phyloP scores from a whole-genome alignment of 441 rosid genomes.

The Metrosideros polymorpha region DNA sequence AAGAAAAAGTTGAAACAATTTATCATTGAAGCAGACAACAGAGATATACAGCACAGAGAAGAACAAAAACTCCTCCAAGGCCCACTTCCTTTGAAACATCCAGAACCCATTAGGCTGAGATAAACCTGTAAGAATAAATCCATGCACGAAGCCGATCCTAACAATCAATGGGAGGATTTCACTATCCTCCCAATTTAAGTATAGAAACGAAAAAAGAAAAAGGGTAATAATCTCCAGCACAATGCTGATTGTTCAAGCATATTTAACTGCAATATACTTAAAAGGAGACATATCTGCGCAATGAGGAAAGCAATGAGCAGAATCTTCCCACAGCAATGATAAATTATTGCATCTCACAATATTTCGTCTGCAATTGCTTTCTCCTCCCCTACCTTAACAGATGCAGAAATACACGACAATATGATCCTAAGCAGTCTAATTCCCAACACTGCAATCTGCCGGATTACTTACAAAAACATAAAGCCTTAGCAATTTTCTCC shows the following conservation, averaged over 20 bases:
- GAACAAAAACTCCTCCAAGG: background rate
- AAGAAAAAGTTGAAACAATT: background rate
- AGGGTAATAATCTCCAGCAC: background rate
- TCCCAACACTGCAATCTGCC: background rate
- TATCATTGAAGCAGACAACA: background rate
- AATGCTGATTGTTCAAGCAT: background rate
- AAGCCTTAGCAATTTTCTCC: background rate
- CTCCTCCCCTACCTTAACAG: background rate
- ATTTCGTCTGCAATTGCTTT: background rate
- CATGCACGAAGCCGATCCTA: background rate
- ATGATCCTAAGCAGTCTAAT: background rate
- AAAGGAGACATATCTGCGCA: background rate
- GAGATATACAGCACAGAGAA: background rate
- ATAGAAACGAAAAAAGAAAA: background rate
- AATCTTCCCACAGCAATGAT: background rate
- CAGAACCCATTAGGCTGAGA: background rate
- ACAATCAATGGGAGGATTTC: background rate
- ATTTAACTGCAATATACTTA: background rate
- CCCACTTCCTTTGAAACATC: background rate
- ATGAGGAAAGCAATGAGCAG: background rate
- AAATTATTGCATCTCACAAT: background rate
- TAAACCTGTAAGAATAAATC: background rate
- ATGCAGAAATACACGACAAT: background rate
- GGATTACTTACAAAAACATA: background rate
- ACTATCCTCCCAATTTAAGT: background rate